phyloP scores from a whole-genome alignment of 2,329 filamentous ascomycete species.

The Monilinia laxa region DNA sequence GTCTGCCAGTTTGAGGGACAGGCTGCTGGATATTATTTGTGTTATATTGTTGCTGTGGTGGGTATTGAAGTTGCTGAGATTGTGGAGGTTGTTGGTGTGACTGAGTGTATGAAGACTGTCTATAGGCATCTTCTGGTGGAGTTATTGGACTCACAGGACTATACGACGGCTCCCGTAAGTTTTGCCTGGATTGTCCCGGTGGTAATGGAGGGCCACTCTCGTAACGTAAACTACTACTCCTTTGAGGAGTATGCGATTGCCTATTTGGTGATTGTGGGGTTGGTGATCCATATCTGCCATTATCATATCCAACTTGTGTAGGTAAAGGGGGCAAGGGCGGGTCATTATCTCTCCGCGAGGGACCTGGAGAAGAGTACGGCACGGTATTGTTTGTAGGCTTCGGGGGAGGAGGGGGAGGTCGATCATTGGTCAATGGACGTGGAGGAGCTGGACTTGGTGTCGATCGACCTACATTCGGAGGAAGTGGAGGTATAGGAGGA shows the following conservation, averaged over 20 bases:
- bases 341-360: slow-evolving; percentile 33
- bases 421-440: slow-evolving; percentile 39
- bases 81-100: slow-evolving; percentile 32
- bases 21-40: slow-evolving; percentile 26
- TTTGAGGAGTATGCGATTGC: slow-evolving; percentile 37
- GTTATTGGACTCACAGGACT: slow-evolving; percentile 37
- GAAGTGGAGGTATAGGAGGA: slow-evolving; percentile 70
- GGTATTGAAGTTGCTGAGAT: slow-evolving; percentile 24
- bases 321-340: slow-evolving; percentile 41
- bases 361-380: slow-evolving; percentile 25
- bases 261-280: slow-evolving; percentile 27
- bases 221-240: slow-evolving; percentile 39
- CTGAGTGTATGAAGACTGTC: slow-evolving; percentile 29
- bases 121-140: slow-evolving; percentile 31
- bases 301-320: slow-evolving; percentile 28
- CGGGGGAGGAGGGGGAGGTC: slow-evolving; percentile 39
- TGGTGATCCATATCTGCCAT: slow-evolving; percentile 31
- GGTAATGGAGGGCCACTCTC: slow-evolving; percentile 37
- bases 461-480: slow-evolving; percentile 57
- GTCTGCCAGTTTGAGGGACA: slow-evolving; percentile 27
- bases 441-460: slow-evolving; percentile 42
- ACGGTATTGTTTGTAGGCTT: slow-evolving; percentile 34
- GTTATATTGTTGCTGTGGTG: slow-evolving; percentile 17
- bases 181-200: slow-evolving; percentile 36
- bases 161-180: slow-evolving; percentile 29